Conservation (phyloP, 768 basidiomycete genomes). For the Lactifluus piperatus region DNA sequence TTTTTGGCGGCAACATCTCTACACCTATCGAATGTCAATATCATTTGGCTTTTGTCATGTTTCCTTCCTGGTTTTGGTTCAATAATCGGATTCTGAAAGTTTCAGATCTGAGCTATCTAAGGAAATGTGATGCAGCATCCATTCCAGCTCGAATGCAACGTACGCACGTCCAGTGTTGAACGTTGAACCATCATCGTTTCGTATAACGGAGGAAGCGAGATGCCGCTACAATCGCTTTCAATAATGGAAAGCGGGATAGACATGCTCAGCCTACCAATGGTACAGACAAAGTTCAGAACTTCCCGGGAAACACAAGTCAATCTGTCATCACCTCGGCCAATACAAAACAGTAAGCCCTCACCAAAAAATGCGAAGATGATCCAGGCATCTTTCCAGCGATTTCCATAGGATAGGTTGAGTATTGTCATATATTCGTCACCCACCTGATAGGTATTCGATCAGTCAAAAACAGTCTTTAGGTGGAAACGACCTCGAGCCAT, state of each 20-base stretch:
- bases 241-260: neutral
- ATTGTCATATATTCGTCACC: constrained; percentile 64
- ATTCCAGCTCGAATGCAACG: neutral
- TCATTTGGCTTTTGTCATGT: neutral
- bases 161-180: neutral
- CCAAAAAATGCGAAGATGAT: constrained; percentile 55
- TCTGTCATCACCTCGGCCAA: neutral
- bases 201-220: constrained; percentile 65
- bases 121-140: neutral
- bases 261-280: constrained; percentile 33
- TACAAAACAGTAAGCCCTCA: constrained; percentile 25
- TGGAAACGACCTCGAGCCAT: neutral
- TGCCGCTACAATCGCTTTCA: constrained; percentile 33
- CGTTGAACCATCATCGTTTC: constrained; percentile 37
- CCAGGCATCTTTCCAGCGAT: constrained; percentile 61
- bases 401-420: constrained; percentile 51
- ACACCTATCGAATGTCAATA: neutral
- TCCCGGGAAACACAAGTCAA: neutral
- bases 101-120: neutral
- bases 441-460: constrained; percentile 23
- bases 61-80: neutral
- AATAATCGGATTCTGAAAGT: neutral
- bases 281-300: constrained; percentile 65
- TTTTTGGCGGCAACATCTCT: neutral
- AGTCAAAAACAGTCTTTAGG: neutral